Base-by-base conservation (phyloP, 257 asterid species). In the Prunella vulgaris region DNA sequence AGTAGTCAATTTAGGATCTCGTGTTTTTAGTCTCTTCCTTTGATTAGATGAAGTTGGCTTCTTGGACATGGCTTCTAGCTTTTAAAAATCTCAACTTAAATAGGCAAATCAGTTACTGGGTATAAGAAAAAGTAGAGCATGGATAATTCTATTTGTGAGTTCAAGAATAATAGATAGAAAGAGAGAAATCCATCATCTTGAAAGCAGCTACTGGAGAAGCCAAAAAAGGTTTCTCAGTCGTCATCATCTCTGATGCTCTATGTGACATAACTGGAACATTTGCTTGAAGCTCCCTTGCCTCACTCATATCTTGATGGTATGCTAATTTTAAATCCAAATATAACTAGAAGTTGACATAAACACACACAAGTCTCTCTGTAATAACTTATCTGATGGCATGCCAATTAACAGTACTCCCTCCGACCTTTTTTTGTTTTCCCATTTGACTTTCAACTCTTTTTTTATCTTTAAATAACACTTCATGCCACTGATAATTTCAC, bases 51-150 rank as follows among this genome's bases (percentile, higher is more conserved):
- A 28, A 59, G 44, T 30, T 59, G 64, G 5, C 28, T 58, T 38
- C n/a, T 27, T 13, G 40, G 42, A 7, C 64, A 58, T 58, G 64
- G 64, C 64, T 58, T 58, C 64, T 30, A 58, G 13, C 64, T 58
- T 28, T 30, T 28, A 5, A 35, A 28, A 27, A 58, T 27, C 6
- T 5, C 37, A 3, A 13, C 40, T 28, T 58, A 13, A 27, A 58
- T 27, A 13, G 28, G 42, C 42, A 58, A 28, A 9, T 3, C 22
- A 13, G 21, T 28, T 30, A 6, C 24, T 58, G 24, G 40, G 64
- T 27, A 18, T 28, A 15, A 30, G 6, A 32, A 38, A 22, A 10
- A 22, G 33, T 38, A 37, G 53, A 63, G 37, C 15, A 37, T 20
- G n/a, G 15, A 21, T 42, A 38, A 24, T 40, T 62, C 52, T 64